Evolutionary conservation across 345 rosid genomes (phyloP), one percentile per base, ranked within the genome.

Genomic region (Murraya paniculata): DNA sequence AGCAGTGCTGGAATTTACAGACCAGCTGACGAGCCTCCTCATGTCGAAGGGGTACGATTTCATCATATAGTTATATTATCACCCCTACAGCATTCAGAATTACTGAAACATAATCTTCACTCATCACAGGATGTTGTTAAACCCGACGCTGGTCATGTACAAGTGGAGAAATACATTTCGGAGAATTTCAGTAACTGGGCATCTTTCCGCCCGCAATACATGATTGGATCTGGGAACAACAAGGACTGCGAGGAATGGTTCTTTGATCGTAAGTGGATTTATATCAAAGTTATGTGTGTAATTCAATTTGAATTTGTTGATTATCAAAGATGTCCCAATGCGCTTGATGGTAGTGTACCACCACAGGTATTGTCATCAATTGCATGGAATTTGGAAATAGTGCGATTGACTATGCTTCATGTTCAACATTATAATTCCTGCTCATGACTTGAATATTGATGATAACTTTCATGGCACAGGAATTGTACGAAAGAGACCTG

Each of bases 241-340:
- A 96, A 96, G 85, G 99, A 96, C 73, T 94, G 97, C 38, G 99
- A 96, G 78, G 99, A 96, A 85, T 96, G 99, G 99, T 96, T 96
- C 88, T 96, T 96, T 31, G 98, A 96, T 74, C 83, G 98, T 94
- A 88, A 82, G 95, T 82, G 53, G 14, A 69, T 71, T 71, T 22
- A 50, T 64, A 28, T 6, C 35, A 27, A 10, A 41, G 48, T 41
- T 10, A 45, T 45, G 50, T 45, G 18, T 45, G 0, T 3, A 11
- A 13, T 0, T 45, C 5, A 45, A 39, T 39, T 39, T 9, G 45
- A 39, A 39, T 38, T 38, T 38, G 10, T 8, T 61, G 6, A 25
- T 61, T 5, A 24, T 28, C 28, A 61, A 18, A 50, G 22, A 50
- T 5, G 57, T 11, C 25, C 24, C 3, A 64, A 64, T 38, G 41